Base-by-base conservation (phyloP, 345 rosid genomes). In the Trapa incisa region DNA sequence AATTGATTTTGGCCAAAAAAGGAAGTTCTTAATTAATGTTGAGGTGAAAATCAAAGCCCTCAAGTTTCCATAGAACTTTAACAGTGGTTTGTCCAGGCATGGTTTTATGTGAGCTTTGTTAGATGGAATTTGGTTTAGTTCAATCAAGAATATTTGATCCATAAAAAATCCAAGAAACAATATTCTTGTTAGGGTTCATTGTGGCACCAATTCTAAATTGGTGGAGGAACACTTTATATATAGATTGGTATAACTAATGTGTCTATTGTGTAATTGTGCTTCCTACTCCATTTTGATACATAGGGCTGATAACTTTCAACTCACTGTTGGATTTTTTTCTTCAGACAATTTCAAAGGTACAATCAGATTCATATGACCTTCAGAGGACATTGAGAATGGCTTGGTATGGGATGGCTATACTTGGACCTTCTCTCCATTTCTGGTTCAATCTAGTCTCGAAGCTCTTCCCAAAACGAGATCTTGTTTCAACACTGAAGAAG, bases 381-480 rank as follows among this genome's bases (percentile, higher is more conserved):
- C 75, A 71, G 78, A 86, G 99, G 83, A 87, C 92, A 61, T 75
- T 69, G 13, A 85, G 99, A 41, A 87, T 89, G 99, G 96, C 85
- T 48, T 96, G 88, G 61, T 91, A 89, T 74, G 99, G 96, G 56
- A 32, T 86, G 77, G 10, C 86, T 66, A 53, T 95, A 36, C 70
- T 91, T 22, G 97, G 99, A 75, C 97, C 97, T 36, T 73, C 93
- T 0, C 80, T 95, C 73, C 96, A 91, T 70, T 82, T 80, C 68
- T 89, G 96, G 97, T 91, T 91, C 82, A 89, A 84, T 70, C 76
- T 87, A 63, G 71, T 95, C 82, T 89, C 96, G 29, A 85, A 74
- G 60, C 71, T 72, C 62, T 84, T 91, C 67, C 97, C 99, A 0
- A 86, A 87, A 77, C 79, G 77, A 69, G 97, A 95, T 80, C 64